phyloP scores from a whole-genome alignment of 805 yeast genomes.

The Cyberlindnera americana region DNA sequence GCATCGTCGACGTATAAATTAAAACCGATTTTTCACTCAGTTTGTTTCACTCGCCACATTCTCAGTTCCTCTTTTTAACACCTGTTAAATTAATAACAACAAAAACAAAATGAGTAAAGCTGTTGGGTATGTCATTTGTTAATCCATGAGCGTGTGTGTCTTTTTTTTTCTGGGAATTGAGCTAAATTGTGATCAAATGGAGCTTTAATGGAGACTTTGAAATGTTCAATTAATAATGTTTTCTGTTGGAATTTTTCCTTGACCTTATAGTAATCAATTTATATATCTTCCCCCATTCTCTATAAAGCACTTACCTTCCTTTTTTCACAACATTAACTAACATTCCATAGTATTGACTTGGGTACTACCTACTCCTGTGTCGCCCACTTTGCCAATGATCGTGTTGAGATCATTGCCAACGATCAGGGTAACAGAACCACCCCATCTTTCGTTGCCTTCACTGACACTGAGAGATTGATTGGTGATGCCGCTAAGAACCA shows the following conservation, averaged over 20 bases:
- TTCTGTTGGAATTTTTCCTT: too few species aligned
- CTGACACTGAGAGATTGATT: conserved; percentile 90
- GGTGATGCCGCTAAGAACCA: conserved; percentile 99
- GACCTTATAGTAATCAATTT: too few species aligned
- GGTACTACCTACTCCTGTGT: conserved; percentile 69
- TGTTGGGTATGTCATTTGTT: conserved; percentile 47
- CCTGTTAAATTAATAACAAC: too few species aligned
- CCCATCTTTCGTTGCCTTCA: conserved; percentile 94
- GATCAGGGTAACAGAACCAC: conserved; percentile 99
- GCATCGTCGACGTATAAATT: conserved; percentile 14
- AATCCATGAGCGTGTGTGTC: too few species aligned
- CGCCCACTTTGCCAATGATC: conserved; percentile 87
- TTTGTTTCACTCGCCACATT: neutral
- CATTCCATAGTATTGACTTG: conserved; percentile 29
- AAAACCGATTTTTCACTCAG: conserved; percentile 7
- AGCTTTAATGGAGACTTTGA: too few species aligned
- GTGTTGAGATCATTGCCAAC: conserved; percentile 94
- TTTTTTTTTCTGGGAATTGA: too few species aligned
- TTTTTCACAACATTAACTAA: too few species aligned
- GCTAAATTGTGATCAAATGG: too few species aligned
- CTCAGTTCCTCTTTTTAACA: neutral
- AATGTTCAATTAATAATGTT: too few species aligned
- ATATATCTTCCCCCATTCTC: too few species aligned
- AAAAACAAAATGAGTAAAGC: conserved; percentile 35
- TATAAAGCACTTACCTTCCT: too few species aligned